Base-by-base conservation (phyloP, 768 basidiomycete genomes). In the Lentinus tigrinus region DNA sequence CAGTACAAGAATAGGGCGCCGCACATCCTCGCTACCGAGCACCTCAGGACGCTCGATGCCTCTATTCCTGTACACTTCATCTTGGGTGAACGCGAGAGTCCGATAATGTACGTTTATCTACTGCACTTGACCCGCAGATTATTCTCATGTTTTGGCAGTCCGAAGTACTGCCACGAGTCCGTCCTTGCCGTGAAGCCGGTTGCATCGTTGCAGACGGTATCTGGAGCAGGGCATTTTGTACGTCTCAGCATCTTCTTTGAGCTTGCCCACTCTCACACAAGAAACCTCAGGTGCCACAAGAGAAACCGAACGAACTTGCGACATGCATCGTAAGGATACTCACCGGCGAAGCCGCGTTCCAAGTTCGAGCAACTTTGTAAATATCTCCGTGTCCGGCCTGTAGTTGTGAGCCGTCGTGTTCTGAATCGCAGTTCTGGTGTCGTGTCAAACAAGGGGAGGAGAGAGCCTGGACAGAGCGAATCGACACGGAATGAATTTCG, bases 21-120 rank as follows among this genome's bases (percentile, higher is more conserved):
- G 21, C 47, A 63, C 62, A 56, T 26, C 52, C 7, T 23, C 55
- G 62, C 53, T 27, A 28, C 51, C 47, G 62, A 63, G 17, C 43
- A 46, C 13, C 38, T 63, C 34, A 44, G 16, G 17, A 19, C 47
- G 31, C 58, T 63, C 42, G 51, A 53, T 34, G 36, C 47, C 9
- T 4, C 50, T 2, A 37, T 60, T 11, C 42, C 52, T 6, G 37
- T 58, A 9, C 61, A 63, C 40, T 53, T 19, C 42, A 50, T 63
- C 27, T 49, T 54, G 38, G 62, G 62, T 21, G 55, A 50, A 16
- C 58, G 58, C 1, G 28, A n/a, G 10, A 58, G 60, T 37, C 31
- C 57, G 31, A 57, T 63, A 58, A 57, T 11, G 39, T 9, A 4
- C 43, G 10, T 44, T n/a, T 21, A 6, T 44, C 21, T 11, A 7